Percentiles rank a stretch among this genome's conserved stretches.
phyloP scores from a whole-genome alignment of 169 alveolate species.

The Plasmodium vivax region DNA sequence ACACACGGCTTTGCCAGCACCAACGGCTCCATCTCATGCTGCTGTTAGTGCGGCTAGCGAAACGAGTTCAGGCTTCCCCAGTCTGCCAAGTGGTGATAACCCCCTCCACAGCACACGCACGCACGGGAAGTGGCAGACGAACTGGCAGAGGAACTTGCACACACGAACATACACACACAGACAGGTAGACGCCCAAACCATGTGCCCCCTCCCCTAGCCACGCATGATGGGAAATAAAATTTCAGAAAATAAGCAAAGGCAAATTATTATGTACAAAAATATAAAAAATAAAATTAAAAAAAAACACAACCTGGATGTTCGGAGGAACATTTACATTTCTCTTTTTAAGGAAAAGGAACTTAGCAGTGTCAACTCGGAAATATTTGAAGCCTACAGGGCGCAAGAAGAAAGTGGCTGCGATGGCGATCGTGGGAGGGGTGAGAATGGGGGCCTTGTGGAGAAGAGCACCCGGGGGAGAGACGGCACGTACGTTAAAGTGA shows the following conservation, averaged over 20 bases:
- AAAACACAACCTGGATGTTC: slow-evolving; percentile 27
- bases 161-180: neutral
- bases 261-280: slow-evolving; percentile 48
- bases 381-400: slow-evolving; percentile 22
- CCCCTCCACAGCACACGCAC: neutral
- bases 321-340: slow-evolving; percentile 32
- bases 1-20: neutral
- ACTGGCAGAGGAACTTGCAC: neutral
- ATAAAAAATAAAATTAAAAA: slow-evolving; percentile 52
- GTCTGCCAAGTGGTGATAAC: neutral
- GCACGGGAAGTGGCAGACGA: too few species aligned
- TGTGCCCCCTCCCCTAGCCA: neutral
- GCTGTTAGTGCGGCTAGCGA: neutral
- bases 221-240: slow-evolving; percentile 56
- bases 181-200: neutral
- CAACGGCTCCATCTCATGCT: neutral
- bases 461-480: neutral
- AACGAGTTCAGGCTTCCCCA: neutral
- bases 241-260: slow-evolving; percentile 44
- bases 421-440: neutral
- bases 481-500: slow-evolving; percentile 2
- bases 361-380: slow-evolving; percentile 7
- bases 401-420: neutral
- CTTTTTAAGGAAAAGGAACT: slow-evolving; percentile 17
- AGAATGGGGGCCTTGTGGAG: neutral